These are phyloP conservation scores for Chlamydomonas incerta DNA, from an alignment of 139 green algal species.

Conservation along the genomic window DNA sequence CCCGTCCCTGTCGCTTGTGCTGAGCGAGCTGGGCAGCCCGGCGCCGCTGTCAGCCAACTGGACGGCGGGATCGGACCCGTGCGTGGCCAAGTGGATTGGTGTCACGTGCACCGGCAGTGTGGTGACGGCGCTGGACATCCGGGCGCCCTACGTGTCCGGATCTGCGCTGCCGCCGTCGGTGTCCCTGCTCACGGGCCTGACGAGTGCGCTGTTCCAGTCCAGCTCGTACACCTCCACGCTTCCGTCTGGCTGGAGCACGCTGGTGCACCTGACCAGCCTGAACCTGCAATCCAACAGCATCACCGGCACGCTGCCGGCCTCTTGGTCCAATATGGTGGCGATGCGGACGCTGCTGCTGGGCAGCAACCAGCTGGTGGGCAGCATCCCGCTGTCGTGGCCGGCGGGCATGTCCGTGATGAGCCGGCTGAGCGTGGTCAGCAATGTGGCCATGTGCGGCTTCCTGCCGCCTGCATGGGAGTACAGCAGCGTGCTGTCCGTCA, in stretches of 20 bases:
- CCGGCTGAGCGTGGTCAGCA: not conserved
- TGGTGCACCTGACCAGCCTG: not conserved
- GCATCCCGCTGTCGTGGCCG: not conserved
- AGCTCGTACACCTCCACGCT: slow-evolving; percentile 2
- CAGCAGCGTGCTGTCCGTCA: not conserved
- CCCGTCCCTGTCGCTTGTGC: not conserved
- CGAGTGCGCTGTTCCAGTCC: not conserved
- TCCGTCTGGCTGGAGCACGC: not conserved
- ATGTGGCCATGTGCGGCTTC: not conserved
- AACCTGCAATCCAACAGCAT: not conserved
- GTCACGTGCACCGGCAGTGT: not conserved
- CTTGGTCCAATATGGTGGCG: not conserved
- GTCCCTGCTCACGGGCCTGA: not conserved
- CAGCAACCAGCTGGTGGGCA: slow-evolving; percentile 3
- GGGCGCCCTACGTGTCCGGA: not conserved
- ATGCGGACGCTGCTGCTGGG: slow-evolving; percentile 20
- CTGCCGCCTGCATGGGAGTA: not conserved
- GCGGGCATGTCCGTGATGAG: not conserved
- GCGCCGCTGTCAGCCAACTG: not conserved
- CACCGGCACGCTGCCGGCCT: not conserved
- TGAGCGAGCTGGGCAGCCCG: not conserved
- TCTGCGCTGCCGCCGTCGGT: not conserved
- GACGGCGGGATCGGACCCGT: not conserved
- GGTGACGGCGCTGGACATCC: not conserved
- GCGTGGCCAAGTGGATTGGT: not conserved